Base-by-base conservation (phyloP, 129 eudicot species). In the Lactuca sativa region DNA sequence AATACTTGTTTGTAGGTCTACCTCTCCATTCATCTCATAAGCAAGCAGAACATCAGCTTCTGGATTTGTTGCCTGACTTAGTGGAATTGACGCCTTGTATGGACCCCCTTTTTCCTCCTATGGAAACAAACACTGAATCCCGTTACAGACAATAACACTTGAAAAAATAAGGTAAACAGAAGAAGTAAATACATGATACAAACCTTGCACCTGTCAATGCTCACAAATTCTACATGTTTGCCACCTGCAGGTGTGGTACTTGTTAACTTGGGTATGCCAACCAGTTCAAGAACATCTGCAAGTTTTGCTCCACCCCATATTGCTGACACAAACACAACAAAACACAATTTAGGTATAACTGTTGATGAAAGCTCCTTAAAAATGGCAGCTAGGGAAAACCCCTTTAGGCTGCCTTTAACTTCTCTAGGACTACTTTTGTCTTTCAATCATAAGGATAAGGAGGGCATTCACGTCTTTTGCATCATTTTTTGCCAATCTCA, bases 51-150 rank as follows among this genome's bases (percentile, higher is more conserved):
- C 99, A 87, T 93, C 97, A 77, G 97, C 95, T 64, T 83, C 90
- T 4, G 95, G 98, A 81, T 93, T 82, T 67, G 97, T 89, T 73
- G 97, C 98, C 70, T 85, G 97, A 72, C 66, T 77, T 77, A 93
- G 64, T 54, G 99, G 96, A 67, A 93, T 93, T 13, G 99, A 89
- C 2, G 89, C 97, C 89, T 90, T 93, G 77, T 93, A 93, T 21
- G 99, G 99, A 63, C 99, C 97, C 32, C 98, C 98, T 21, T 93
- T 90, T 68, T 93, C 99, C 80, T 93, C 99, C 97, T 93, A 59
- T 7, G 61, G 62, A 54, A 38, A 33, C 30, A 25, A 25, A 25
- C 2, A 0, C 1, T 0, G 30, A 25, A 25, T 25, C 30, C 30
- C 30, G 1, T 25, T 25, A 25, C 30, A 25, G 30, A 25, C 30